Conservation (phyloP, 805 yeast species). For the Ogataea methylovora region DNA sequence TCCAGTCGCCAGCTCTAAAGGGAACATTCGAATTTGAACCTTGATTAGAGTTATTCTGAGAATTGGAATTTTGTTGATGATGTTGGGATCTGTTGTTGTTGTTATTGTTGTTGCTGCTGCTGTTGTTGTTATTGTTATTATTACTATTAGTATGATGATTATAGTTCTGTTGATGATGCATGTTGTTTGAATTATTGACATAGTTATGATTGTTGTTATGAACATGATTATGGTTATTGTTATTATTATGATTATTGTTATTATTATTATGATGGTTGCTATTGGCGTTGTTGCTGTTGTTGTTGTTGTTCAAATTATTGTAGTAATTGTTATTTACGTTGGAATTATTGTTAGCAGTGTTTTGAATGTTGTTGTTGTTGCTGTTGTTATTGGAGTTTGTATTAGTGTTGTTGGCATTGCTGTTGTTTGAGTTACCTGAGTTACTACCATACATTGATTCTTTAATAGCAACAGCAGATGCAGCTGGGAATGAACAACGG, state of each 20-base stretch:
- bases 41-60: slow-evolving; percentile 10
- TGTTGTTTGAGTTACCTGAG: background rate
- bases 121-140: slow-evolving; percentile 6
- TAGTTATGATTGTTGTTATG: slow-evolving; percentile 9
- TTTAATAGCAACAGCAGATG: slow-evolving; percentile 62
- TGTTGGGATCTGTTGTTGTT: slow-evolving; percentile 9
- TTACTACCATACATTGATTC: slow-evolving; percentile 40
- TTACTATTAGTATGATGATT: slow-evolving; percentile 8
- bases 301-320: slow-evolving; percentile 10
- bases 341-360: slow-evolving; percentile 6
- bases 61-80: slow-evolving; percentile 8
- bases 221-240: slow-evolving; percentile 9
- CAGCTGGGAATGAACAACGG: slow-evolving; percentile 83
- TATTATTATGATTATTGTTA: slow-evolving; percentile 7
- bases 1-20: slow-evolving; percentile 96
- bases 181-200: slow-evolving; percentile 10
- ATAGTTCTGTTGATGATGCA: slow-evolving; percentile 10
- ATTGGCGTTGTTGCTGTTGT: slow-evolving; percentile 11
- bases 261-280: slow-evolving; percentile 4
- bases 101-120: slow-evolving; percentile 8
- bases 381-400: slow-evolving; percentile 5
- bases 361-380: slow-evolving; percentile 7
- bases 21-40: slow-evolving; percentile 52
- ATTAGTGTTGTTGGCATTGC: slow-evolving; percentile 4
- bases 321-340: slow-evolving; percentile 8